phyloP scores from a whole-genome alignment of 2,329 filamentous ascomycete species.

The Sclerotinia spermophila region DNA sequence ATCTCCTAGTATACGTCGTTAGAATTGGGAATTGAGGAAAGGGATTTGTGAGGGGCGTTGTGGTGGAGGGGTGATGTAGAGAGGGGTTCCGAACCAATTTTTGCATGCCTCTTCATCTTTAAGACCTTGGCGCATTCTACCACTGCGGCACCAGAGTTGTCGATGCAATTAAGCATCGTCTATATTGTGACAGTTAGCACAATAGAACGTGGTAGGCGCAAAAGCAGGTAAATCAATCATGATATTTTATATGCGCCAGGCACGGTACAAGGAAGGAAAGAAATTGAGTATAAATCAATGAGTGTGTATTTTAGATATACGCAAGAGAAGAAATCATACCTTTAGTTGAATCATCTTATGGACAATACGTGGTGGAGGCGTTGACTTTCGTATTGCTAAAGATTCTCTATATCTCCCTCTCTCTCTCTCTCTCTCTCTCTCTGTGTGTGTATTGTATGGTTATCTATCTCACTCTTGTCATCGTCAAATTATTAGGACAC shows the following conservation, averaged over 20 bases:
- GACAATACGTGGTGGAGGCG: constrained; percentile 23
- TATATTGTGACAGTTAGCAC: constrained; percentile 39
- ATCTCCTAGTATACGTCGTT: constrained; percentile 60
- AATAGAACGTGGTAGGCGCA: not conserved
- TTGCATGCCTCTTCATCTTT: constrained; percentile 82
- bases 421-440: not conserved
- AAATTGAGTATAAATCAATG: not conserved
- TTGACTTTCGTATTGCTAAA: constrained; percentile 16
- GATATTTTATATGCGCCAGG: not conserved
- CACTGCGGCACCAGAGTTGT: constrained; percentile 93
- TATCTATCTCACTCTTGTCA: not conserved
- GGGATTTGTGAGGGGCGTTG: not conserved
- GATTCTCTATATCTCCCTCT: not conserved
- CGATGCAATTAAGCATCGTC: constrained; percentile 99
- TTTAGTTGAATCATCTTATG: constrained; percentile 88
- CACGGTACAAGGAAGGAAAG: not conserved
- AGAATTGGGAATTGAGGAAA: not conserved
- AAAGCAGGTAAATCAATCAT: not conserved
- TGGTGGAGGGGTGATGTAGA: not conserved
- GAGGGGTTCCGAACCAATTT: constrained; percentile 65
- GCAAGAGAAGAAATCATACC: constrained; percentile 43
- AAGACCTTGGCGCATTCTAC: constrained; percentile 95
- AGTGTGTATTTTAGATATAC: not conserved
- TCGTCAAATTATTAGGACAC: constrained; percentile 11
- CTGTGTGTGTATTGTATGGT: not conserved